phyloP scores from a whole-genome alignment of 1,284 basidiomycete genomes.

The Melampsora americana region DNA sequence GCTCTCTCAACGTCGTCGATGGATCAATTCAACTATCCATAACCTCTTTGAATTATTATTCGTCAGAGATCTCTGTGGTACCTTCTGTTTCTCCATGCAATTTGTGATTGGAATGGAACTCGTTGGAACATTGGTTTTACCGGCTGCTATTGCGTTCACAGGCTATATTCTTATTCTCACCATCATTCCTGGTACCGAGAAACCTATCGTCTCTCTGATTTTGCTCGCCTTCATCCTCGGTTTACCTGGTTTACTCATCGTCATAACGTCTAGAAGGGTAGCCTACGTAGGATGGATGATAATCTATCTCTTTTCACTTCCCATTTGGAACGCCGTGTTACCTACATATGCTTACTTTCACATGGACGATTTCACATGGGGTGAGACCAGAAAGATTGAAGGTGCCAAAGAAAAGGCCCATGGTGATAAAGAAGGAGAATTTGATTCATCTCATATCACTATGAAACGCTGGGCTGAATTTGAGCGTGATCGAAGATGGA shows the following conservation, averaged over 20 bases:
- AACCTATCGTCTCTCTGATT: constrained; percentile 50
- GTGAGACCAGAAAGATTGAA: constrained; percentile 54
- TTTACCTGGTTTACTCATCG: constrained; percentile 57
- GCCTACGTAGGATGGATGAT: constrained; percentile 58
- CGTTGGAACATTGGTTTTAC: constrained; percentile 57
- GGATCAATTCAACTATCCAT: constrained; percentile 59
- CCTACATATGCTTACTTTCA: constrained; percentile 52
- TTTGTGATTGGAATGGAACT: constrained; percentile 56
- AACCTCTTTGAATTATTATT: constrained; percentile 57
- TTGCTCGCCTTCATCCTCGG: constrained; percentile 56
- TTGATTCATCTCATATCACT: constrained; percentile 90
- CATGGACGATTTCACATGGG: constrained; percentile 57
- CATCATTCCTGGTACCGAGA: constrained; percentile 49
- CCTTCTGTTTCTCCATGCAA: constrained; percentile 59
- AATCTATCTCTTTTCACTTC: constrained; percentile 56
- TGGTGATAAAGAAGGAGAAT: constrained; percentile 72
- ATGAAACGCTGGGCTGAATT: constrained; percentile 99
- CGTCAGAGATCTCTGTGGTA: constrained; percentile 57
- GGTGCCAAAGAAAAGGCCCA: constrained; percentile 50
- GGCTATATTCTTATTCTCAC: constrained; percentile 52
- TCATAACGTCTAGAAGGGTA: constrained; percentile 56
- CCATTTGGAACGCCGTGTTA: constrained; percentile 57
- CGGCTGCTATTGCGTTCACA: constrained; percentile 58
- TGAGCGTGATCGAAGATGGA: constrained; percentile 91
- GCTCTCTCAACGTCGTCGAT: constrained; percentile 57